Evolutionary conservation across 2,329 filamentous ascomycete species (phyloP).

Genomic region (Drechmeria coniospora): DNA sequence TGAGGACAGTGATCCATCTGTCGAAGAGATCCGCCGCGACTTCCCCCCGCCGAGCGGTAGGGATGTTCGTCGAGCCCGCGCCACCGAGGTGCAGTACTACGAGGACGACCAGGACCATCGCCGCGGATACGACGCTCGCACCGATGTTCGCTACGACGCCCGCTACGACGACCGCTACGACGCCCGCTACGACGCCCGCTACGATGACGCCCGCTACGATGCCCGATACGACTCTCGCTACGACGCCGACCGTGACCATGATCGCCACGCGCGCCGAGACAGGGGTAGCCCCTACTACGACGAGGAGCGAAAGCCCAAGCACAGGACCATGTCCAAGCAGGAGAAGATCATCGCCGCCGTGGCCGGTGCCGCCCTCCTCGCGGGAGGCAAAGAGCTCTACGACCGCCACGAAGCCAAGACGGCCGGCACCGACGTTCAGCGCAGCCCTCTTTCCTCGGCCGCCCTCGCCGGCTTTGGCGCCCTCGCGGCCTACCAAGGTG

Average conservation of each 20-base stretch:
- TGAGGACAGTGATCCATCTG: constrained; percentile 57
- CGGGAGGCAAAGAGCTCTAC: constrained; percentile 50
- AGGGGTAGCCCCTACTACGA: constrained; percentile 37
- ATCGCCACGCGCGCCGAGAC: constrained; percentile 28
- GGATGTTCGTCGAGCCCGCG: constrained; percentile 46
- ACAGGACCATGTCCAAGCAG: constrained; percentile 37
- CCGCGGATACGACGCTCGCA: constrained; percentile 33
- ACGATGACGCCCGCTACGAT: constrained; percentile 20
- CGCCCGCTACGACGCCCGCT: constrained; percentile 21
- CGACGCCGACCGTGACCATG: constrained; percentile 18
- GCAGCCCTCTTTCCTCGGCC: constrained; percentile 43
- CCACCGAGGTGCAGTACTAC: constrained; percentile 44
- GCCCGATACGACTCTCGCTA: constrained; percentile 22
- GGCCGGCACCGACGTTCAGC: constrained; percentile 33
- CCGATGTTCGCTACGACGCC: constrained; percentile 12
- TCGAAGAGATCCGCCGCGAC: constrained; percentile 74
- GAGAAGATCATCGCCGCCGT: constrained; percentile 53
- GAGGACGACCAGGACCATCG: constrained; percentile 35
- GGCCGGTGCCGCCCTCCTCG: constrained; percentile 47
- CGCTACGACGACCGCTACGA: constrained; percentile 23
- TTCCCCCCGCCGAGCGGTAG: constrained; percentile 55
- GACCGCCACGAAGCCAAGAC: constrained; percentile 44
- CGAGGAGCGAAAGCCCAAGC: constrained; percentile 35
- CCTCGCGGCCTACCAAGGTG: constrained; percentile 47
- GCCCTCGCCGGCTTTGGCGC: constrained; percentile 49